These are phyloP conservation scores for Viridothelium virens DNA, from an alignment of 495 filamentous ascomycete genomes.

Conservation along the genomic window DNA sequence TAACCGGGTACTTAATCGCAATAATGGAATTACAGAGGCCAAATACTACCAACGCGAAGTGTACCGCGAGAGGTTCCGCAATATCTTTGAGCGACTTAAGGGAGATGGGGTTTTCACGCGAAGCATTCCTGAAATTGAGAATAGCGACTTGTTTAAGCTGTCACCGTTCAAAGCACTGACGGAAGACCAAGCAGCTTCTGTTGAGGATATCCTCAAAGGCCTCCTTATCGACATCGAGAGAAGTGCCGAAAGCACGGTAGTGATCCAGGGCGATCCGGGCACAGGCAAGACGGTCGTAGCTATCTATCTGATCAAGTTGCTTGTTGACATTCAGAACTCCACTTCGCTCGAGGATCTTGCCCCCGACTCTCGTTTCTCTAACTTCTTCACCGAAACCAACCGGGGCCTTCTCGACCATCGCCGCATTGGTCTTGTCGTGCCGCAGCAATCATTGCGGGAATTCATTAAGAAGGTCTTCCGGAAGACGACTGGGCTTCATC, in stretches of 20 bases:
- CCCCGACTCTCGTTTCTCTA: slow-evolving; percentile 18
- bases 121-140: slow-evolving; percentile 21
- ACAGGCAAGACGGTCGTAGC: slow-evolving; percentile 22
- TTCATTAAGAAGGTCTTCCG: slow-evolving; percentile 18
- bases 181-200: slow-evolving; percentile 23
- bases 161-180: slow-evolving; percentile 22
- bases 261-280: slow-evolving; percentile 22
- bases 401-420: slow-evolving; percentile 15
- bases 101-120: slow-evolving; percentile 20
- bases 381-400: slow-evolving; percentile 21
- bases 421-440: slow-evolving; percentile 19
- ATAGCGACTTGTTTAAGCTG: slow-evolving; percentile 20
- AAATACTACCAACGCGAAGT: slow-evolving; percentile 20
- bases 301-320: slow-evolving; percentile 21
- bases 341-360: slow-evolving; percentile 21
- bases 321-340: slow-evolving; percentile 17
- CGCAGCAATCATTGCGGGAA: slow-evolving; percentile 18
- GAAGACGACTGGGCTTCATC: slow-evolving; percentile 17
- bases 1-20: slow-evolving; percentile 21
- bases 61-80: slow-evolving; percentile 19
- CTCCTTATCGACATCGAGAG: slow-evolving; percentile 17
- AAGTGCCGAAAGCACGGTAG: slow-evolving; percentile 15
- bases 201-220: slow-evolving; percentile 18
- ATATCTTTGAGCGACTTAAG: slow-evolving; percentile 17
- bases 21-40: slow-evolving; percentile 21